Evolutionary conservation across 2,329 filamentous ascomycete genomes (phyloP), one percentile per base, ranked within the genome.

Genomic region (Claviceps maximensis): DNA sequence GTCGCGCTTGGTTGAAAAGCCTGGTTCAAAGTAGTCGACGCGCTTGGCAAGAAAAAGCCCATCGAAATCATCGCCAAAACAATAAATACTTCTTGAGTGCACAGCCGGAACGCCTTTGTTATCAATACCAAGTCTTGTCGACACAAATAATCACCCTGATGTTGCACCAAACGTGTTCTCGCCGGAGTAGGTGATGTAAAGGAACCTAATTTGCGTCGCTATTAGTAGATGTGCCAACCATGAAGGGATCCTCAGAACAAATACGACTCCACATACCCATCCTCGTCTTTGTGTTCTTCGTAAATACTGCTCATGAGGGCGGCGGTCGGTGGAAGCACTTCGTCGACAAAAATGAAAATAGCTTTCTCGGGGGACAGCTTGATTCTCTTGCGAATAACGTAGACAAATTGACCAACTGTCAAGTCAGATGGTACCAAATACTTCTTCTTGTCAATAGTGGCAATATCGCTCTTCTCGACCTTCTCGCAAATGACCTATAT

Each of bases 381-480:
- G 77, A 98, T 98, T 67, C 93, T 87, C 82, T 98, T 98, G 71
- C 93, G 89, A 74, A 98, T 98, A 60, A 98, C 93, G 74, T 98
- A 98, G 75, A 98, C 93, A 69, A 98, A 96, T 84, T 98, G 93
- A 65, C 93, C 93, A 58, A 98, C 93, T 58, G 93, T 98, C 67
- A 98, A 82, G 69, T 98, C 93, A 62, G 93, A 89, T 15, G 93
- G 93, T 29, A 98, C 93, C 49, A 98, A 82, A 68, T 98, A 98
- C 78, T 98, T 98, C 84, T 98, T 98, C 85, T 98, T 98, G 76
- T 98, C 93, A 79, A 98, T 98, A 61, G 93, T 97, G 56, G 93
- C 93, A 64, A 98, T 98, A 69, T 98, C 93, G 57, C 87, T 94
- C 77, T 96, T 97, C 76, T 98, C 93, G 62, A 97, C 91, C 79